Percentiles rank a stretch among this genome's conserved stretches.
These are phyloP conservation scores for Apophysomyces sp. DNA, from an alignment of 371 early-diverging fungal species.

Conservation along the genomic window DNA sequence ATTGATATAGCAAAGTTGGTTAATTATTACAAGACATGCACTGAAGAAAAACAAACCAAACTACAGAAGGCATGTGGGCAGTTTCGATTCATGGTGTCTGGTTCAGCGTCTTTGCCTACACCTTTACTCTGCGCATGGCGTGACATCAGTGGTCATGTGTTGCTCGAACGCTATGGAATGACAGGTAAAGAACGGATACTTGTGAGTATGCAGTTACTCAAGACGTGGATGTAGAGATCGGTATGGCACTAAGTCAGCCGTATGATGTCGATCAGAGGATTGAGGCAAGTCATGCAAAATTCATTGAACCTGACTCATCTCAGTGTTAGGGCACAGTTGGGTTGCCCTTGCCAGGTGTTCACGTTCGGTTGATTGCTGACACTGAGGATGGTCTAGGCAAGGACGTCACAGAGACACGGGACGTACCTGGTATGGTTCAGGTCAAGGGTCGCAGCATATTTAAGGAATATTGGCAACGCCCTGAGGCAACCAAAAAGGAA, in stretches of 20 bases:
- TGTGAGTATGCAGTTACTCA: background rate
- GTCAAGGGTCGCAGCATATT: conserved; percentile 72
- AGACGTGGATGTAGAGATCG: conserved; percentile 57
- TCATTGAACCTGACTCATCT: background rate
- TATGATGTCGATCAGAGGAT: conserved; percentile 47
- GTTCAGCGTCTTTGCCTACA: conserved; percentile 76
- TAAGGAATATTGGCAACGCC: conserved; percentile 73
- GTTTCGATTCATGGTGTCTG: conserved; percentile 80
- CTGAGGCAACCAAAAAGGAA: conserved; percentile 72
- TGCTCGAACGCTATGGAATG: conserved; percentile 89
- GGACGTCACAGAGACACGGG: conserved; percentile 50
- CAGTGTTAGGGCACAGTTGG: conserved; percentile 66
- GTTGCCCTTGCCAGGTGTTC: conserved; percentile 72
- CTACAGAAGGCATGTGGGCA: conserved; percentile 54
- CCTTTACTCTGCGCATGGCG: conserved; percentile 68
- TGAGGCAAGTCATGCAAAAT: conserved; percentile 24
- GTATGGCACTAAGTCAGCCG: conserved; percentile 83
- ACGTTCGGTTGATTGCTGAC: conserved; percentile 59
- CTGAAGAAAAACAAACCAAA: conserved; percentile 18
- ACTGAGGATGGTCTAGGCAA: conserved; percentile 26
- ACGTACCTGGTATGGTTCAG: conserved; percentile 68
- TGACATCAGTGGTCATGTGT: conserved; percentile 59
- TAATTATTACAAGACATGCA: conserved; percentile 41
- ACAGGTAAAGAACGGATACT: conserved; percentile 36
- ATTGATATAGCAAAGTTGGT: conserved; percentile 52